Percentiles rank a stretch among this genome's conserved stretches.
Evolutionary conservation across 2,329 filamentous ascomycete genomes (phyloP).

Genomic region (Neofusicoccum laricinum): DNA sequence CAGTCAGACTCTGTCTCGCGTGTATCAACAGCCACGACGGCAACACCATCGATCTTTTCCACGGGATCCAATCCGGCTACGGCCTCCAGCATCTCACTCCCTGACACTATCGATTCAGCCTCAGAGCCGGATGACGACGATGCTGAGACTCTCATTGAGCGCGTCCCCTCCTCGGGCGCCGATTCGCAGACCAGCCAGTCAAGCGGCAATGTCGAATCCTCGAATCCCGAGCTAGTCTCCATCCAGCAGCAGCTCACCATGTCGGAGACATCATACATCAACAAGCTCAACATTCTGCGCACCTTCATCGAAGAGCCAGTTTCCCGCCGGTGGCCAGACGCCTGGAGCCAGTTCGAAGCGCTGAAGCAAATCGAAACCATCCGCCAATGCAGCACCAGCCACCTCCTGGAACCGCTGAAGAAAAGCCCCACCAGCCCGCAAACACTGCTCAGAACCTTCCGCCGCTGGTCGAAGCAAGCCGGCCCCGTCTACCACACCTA

Average conservation of each 20-base stretch:
- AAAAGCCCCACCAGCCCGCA: constrained; percentile 18
- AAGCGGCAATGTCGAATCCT: neutral
- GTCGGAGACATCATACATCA: neutral
- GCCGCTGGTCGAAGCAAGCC: constrained; percentile 23
- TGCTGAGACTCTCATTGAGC: constrained; percentile 23
- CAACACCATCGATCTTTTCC: neutral
- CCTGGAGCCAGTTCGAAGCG: constrained; percentile 26
- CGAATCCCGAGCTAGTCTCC: neutral
- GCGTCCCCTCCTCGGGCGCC: neutral
- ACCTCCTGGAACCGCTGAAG: constrained; percentile 24
- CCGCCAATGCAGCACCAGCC: constrained; percentile 21
- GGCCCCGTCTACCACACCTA: constrained; percentile 26
- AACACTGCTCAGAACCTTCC: constrained; percentile 22
- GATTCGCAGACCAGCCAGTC: neutral
- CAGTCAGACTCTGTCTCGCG: neutral
- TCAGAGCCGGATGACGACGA: constrained; percentile 5
- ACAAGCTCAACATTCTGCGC: constrained; percentile 23
- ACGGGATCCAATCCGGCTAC: neutral
- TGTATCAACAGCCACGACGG: neutral
- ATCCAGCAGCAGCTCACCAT: neutral
- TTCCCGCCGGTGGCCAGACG: constrained; percentile 26
- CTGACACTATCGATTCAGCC: neutral
- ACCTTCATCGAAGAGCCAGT: constrained; percentile 29
- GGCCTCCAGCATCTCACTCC: neutral
- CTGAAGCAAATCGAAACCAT: constrained; percentile 24